Evolutionary conservation across 306 rosid genomes (phyloP), one percentile per base, ranked within the genome.

Genomic region (Sechiopsis laciniata): DNA sequence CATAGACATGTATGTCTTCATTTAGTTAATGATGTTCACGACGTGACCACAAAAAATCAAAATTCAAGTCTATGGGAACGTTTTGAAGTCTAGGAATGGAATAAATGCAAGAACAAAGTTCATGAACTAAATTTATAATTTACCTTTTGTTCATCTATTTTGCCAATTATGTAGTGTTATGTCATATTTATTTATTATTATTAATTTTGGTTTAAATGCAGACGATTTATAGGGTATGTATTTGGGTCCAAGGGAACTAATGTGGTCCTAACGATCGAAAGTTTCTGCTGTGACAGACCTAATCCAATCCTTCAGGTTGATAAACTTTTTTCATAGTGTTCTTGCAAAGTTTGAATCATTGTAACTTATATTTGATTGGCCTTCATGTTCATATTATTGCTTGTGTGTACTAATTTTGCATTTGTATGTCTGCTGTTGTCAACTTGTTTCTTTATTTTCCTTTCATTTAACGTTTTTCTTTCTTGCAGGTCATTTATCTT

Each of bases 231-330:
- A 61, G 91, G 85, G 20, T 75, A 79, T 63, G 84, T 88, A 73
- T 89, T 81, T 62, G 99, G 99, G 45, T 71, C 90, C 0, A 91
- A 76, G 66, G 90, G 96, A n/a, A 78, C 86, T 2, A 65, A 85
- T 59, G 92, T 81, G 7, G 59, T 94, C 48, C 88, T 88, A 15
- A 86, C 92, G 1, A 79, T 88, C 0, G 99, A 94, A 80, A 69
- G 80, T 83, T 89, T 81, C 73, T 94, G 92, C 84, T 94, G 99
- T 74, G 95, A 94, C 76, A 86, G 96, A 73, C 99, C 97, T 55
- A 94, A 94, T 87, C 99, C 99, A 54, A 74, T 82, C 76, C 82
- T 94, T 17, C 99, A 94, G 99, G 99, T 90, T 59, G 51, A 14
- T 57, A 40, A 35, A 37, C 22, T 35, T 48, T 0, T 32, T 21